Conservation (phyloP, 352 stramenopile species). For the Phytophthora cryptogea region DNA sequence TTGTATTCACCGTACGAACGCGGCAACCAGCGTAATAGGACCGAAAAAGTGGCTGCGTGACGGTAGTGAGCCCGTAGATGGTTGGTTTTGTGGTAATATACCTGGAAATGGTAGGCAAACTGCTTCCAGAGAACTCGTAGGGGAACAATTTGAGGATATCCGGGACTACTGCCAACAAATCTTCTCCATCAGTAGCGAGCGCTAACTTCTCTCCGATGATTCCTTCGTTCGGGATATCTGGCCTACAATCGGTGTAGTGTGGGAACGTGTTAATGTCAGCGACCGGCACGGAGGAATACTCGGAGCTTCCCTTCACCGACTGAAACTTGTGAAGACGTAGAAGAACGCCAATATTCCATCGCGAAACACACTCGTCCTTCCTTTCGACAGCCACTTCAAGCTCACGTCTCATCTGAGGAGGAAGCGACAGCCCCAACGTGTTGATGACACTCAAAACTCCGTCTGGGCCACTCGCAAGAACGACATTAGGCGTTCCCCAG, state of each 20-base stretch:
- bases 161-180: constrained; percentile 21
- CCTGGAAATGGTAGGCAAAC: constrained; percentile 20
- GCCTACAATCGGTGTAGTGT: constrained; percentile 29
- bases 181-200: constrained; percentile 15
- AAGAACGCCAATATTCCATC: constrained; percentile 24
- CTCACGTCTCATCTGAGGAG: constrained; percentile 23
- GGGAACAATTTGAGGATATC: constrained; percentile 28
- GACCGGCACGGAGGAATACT: constrained; percentile 29
- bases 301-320: constrained; percentile 11
- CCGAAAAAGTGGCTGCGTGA: constrained; percentile 30
- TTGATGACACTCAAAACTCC: constrained; percentile 18
- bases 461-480: constrained; percentile 12
- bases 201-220: constrained; percentile 20
- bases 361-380: constrained; percentile 22
- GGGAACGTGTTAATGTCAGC: constrained; percentile 34
- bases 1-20: constrained; percentile 29
- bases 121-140: constrained; percentile 21
- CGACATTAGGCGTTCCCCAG: constrained; percentile 25
- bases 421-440: constrained; percentile 11
- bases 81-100: constrained; percentile 28
- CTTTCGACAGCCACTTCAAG: constrained; percentile 21
- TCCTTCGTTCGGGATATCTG: constrained; percentile 26
- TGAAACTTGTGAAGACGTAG: constrained; percentile 34
- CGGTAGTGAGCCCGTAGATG: constrained; percentile 15
- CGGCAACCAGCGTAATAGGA: constrained; percentile 30